phyloP scores from a whole-genome alignment of 1,139 yeast genomes.

The Candida tetrigidarum region DNA sequence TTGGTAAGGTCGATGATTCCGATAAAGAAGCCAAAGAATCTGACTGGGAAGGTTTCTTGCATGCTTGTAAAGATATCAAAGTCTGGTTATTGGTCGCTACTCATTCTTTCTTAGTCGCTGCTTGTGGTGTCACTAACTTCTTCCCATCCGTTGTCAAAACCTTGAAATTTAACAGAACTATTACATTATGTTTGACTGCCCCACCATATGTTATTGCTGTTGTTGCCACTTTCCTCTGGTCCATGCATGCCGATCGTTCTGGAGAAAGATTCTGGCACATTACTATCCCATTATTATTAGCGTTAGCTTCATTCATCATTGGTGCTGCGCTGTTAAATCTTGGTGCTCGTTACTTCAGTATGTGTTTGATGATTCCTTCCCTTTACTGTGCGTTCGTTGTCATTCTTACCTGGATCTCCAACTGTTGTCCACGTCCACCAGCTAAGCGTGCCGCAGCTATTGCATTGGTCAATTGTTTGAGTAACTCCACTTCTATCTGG shows the following conservation, averaged over 20 bases:
- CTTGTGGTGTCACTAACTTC: slow-evolving; percentile 61
- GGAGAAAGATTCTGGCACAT: slow-evolving; percentile 62
- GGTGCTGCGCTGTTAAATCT: slow-evolving; percentile 58
- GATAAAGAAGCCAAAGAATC: slow-evolving; percentile 39
- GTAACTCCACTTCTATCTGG: slow-evolving; percentile 59
- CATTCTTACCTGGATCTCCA: slow-evolving; percentile 60
- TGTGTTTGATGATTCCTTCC: slow-evolving; percentile 65
- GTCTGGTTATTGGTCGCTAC: slow-evolving; percentile 51
- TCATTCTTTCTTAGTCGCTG: slow-evolving; percentile 56
- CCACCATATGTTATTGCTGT: slow-evolving; percentile 65
- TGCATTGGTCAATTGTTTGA: slow-evolving; percentile 54
- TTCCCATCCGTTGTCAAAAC: slow-evolving; percentile 65
- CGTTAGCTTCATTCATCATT: slow-evolving; percentile 55
- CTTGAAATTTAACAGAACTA: slow-evolving; percentile 50
- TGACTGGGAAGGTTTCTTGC: slow-evolving; percentile 38
- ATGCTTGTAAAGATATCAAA: slow-evolving; percentile 48
- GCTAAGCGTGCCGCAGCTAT: slow-evolving; percentile 56
- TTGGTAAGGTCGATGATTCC: slow-evolving; percentile 43
- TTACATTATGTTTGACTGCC: slow-evolving; percentile 59
- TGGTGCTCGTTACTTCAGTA: slow-evolving; percentile 63
- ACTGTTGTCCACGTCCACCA: slow-evolving; percentile 56
- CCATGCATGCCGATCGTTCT: slow-evolving; percentile 59
- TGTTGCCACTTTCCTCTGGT: slow-evolving; percentile 55
- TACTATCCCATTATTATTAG: slow-evolving; percentile 44
- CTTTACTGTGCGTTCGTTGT: slow-evolving; percentile 60